phyloP scores from a whole-genome alignment of 2,329 filamentous ascomycete species.

The Malbranchea cinnamomea region DNA sequence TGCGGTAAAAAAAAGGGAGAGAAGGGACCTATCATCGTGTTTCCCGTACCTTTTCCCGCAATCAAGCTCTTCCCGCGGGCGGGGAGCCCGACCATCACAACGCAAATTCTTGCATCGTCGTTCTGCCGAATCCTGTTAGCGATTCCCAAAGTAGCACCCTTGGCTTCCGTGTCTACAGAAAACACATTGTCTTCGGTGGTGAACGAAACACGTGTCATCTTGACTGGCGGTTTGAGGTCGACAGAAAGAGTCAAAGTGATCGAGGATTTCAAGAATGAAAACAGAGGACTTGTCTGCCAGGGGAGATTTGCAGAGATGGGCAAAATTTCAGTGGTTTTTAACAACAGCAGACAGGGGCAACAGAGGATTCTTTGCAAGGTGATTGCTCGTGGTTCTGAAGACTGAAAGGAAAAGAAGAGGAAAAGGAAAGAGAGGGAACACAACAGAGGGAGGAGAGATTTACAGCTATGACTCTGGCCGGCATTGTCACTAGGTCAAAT shows the following conservation, averaged over 20 bases:
- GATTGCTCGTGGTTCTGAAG: no score
- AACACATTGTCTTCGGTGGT: background rate
- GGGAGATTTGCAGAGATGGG: no score
- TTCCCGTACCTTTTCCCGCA: conserved; percentile 70
- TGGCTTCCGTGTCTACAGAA: background rate
- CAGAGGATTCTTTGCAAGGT: no score
- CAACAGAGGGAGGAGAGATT: no score
- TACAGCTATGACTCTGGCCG: background rate
- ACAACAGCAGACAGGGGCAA: no score
- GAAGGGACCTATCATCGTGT: background rate
- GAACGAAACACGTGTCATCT: background rate
- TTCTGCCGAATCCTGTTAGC: conserved; percentile 41
- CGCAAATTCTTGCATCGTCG: conserved; percentile 91
- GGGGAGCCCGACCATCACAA: conserved; percentile 96
- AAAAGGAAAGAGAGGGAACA: no score
- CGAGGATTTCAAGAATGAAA: background rate
- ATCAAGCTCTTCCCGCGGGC: conserved; percentile 95
- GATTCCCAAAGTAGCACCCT: background rate
- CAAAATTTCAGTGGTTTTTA: no score
- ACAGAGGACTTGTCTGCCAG: background rate
- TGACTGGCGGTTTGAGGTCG: background rate
- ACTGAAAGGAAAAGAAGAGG: no score
- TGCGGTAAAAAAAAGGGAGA: background rate
- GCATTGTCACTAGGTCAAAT: no score
- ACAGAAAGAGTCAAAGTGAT: background rate